Evolutionary conservation across 1,139 yeast genomes (phyloP).

Genomic region (Yamadazyma songkhlaensis): DNA sequence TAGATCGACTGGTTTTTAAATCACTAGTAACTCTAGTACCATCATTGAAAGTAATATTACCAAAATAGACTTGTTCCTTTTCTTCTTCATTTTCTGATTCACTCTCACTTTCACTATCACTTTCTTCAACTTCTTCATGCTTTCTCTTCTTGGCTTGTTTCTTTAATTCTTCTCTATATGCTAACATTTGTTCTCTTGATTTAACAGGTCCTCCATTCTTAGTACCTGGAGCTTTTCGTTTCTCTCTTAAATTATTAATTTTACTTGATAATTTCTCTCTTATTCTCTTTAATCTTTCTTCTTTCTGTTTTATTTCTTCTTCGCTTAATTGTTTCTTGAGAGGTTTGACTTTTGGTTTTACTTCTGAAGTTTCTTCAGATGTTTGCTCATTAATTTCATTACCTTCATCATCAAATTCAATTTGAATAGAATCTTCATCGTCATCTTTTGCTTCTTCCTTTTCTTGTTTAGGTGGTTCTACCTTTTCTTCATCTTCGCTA

Average conservation of each 20-base stretch:
- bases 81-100: conserved; percentile 33
- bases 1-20: conserved; percentile 53
- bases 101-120: conserved; percentile 16
- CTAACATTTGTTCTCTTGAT: conserved; percentile 72
- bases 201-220: conserved; percentile 77
- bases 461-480: conserved; percentile 6
- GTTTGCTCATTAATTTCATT: conserved; percentile 43
- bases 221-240: conserved; percentile 90
- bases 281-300: conserved; percentile 60
- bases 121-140: conserved; percentile 35
- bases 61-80: conserved; percentile 58
- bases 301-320: conserved; percentile 47
- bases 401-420: conserved; percentile 78
- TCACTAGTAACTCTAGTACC: conserved; percentile 83
- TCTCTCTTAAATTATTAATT: conserved; percentile 67
- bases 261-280: conserved; percentile 71
- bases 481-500: conserved; percentile 14
- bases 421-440: conserved; percentile 34
- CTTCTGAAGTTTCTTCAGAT: not conserved
- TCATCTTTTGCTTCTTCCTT: conserved; percentile 14
- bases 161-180: conserved; percentile 49
- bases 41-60: conserved; percentile 79
- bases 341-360: conserved; percentile 17
- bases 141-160: conserved; percentile 34
- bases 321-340: conserved; percentile 31